Base-by-base conservation (phyloP, 2,329 filamentous ascomycete genomes). In the Ramichloridium luteum region DNA sequence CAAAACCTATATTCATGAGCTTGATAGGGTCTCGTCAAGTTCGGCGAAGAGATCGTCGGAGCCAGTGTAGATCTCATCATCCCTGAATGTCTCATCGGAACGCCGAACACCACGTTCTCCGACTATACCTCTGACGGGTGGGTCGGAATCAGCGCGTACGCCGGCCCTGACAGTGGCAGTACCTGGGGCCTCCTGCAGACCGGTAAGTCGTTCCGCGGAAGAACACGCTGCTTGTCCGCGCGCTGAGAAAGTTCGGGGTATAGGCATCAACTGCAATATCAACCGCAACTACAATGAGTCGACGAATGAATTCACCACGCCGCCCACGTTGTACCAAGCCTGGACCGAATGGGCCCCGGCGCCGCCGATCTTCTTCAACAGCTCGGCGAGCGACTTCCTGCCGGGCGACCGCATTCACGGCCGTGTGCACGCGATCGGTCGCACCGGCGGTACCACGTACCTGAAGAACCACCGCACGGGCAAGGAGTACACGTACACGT, bases 71-170 rank as follows among this genome's bases (percentile, higher is more conserved):
- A 13, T 5, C 5, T 28, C n/a, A 28, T 15, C n/a, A 14, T 28
- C 5, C 27, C 27, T 11, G 27, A 28, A 23, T 23, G 20, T 23
- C 20, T 8, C 20, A n/a, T 23, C 20, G 20, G 20, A 13, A 15
- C 26, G 12, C 15, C 26, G 5, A 28, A 28, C 11, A 12, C 26
- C n/a, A 28, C 12, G n/a, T 15, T 12, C 9, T 10, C n/a, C 12
- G 14, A 12, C 11, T 28, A 28, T 15, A 13, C 26, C 11, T 12
- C 12, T 13, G 15, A 12, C 14, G 26, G 12, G n/a, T 28, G 26
- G 26, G 26, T 28, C n/a, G 26, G 26, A 11, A 28, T 28, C 26
- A 23, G 20, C 20, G 20, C 20, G 8, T 23, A 23, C n/a, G n/a
- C 11, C 26, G 26, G n/a, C n/a, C 12, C 26, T 13, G 26, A 5